Conservation (phyloP, 306 rosid genomes). For the Chamaecrista fasciculata region DNA sequence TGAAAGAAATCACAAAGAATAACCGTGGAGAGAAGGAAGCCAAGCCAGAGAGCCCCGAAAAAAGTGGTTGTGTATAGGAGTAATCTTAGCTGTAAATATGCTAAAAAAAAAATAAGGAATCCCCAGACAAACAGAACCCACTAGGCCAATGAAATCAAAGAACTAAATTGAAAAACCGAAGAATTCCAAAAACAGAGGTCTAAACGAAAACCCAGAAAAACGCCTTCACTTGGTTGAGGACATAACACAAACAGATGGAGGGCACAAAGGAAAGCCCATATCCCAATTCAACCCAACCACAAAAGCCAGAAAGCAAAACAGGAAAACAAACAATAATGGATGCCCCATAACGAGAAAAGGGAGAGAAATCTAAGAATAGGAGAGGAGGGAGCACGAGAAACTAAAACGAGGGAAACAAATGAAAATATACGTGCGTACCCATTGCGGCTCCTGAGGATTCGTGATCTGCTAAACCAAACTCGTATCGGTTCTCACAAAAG, state of each 20-base stretch:
- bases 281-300: conserved; percentile 26
- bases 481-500: conserved; percentile 37
- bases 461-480: conserved; percentile 36
- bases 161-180: background rate
- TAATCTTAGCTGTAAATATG: conserved; percentile 39
- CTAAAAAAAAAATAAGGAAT: conserved; percentile 32
- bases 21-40: conserved; percentile 38
- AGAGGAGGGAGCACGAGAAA: conserved; percentile 28
- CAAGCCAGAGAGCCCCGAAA: conserved; percentile 20
- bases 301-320: conserved; percentile 12
- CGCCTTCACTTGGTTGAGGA: conserved; percentile 7
- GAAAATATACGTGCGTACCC: conserved; percentile 46
- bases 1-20: conserved; percentile 32
- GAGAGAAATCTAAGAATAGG: conserved; percentile 30
- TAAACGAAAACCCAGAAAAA: conserved; percentile 6
- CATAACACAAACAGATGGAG: background rate
- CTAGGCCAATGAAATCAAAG: conserved; percentile 30
- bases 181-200: background rate
- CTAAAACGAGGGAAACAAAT: background rate
- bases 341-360: conserved; percentile 29
- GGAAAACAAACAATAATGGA: conserved; percentile 7
- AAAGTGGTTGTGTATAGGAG: conserved; percentile 26
- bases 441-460: conserved; percentile 42
- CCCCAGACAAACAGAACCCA: conserved; percentile 29
- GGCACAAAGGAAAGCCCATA: background rate